These are phyloP conservation scores for Cydonia oblonga DNA, from an alignment of 331 rosid species.

Conservation along the genomic window DNA sequence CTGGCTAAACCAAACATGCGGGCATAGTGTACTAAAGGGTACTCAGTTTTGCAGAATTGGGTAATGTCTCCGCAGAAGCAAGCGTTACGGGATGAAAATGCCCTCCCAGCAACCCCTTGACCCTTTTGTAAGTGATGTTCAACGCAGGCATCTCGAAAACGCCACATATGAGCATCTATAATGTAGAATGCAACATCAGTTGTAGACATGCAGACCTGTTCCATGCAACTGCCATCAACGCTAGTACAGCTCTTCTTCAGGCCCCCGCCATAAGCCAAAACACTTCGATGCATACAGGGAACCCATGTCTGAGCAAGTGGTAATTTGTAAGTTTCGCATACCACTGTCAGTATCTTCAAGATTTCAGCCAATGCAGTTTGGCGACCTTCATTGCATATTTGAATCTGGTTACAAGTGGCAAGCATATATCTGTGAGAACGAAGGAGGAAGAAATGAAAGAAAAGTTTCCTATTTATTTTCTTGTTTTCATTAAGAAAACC, in stretches of 20 bases:
- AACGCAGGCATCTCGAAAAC: conserved; percentile 80
- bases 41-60: conserved; percentile 72
- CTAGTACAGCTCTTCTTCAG: conserved; percentile 76
- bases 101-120: conserved; percentile 94
- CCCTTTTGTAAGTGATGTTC: conserved; percentile 92
- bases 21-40: conserved; percentile 90
- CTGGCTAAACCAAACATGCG: conserved; percentile 78
- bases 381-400: conserved; percentile 95
- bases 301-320: conserved; percentile 99
- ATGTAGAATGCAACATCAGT: conserved; percentile 80
- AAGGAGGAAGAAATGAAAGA: conserved; percentile 25
- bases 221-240: conserved; percentile 92
- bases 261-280: conserved; percentile 83
- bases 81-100: conserved; percentile 53
- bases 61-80: conserved; percentile 69
- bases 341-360: conserved; percentile 78
- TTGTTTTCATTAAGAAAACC: conserved; percentile 9
- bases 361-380: conserved; percentile 79
- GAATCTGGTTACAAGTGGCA: conserved; percentile 68
- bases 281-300: conserved; percentile 87
- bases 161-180: conserved; percentile 82
- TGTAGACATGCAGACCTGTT: conserved; percentile 85
- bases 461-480: conserved; percentile 19
- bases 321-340: conserved; percentile 75
- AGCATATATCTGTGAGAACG: conserved; percentile 62